Base-by-base conservation (phyloP, 2,329 filamentous ascomycete genomes). In the Aspergillus costaricaensis region DNA sequence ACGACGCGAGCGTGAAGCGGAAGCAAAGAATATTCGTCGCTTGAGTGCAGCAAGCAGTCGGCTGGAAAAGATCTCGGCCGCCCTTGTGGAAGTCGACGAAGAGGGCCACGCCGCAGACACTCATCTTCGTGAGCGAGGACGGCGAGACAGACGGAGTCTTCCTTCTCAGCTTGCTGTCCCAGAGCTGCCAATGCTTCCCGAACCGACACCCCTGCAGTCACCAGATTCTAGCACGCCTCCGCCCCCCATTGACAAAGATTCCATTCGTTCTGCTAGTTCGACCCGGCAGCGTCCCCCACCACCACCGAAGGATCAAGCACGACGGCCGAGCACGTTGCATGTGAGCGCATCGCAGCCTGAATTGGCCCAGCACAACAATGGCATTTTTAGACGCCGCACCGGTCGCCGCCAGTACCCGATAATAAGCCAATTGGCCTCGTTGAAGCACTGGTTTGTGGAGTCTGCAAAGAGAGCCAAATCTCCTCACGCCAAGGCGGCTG, bases 21-120 rank as follows among this genome's bases (percentile, higher is more conserved):
- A 98, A 70, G 87, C 87, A 59, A 89, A 92, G 73, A 91, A 87
- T 62, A 82, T 95, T 30, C 85, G 92, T 55, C 87, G 94, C 43
- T 81, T 98, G 49, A 98, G 95, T 63, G 91, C 91, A 59, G 92
- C 94, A 5, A 97, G 93, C 60, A 94, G 91, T 73, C 88, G 93
- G 36, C 80, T 97, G 6, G 91, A 95, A 72, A 86, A 90, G 44
- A 85, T 96, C 70, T 91, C 91, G 2, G 89, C 91, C 9, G 88
- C 88, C 19, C 81, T 96, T 15, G 85, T 87, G 49, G 90, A 93
- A 64, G 90, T 94, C 12, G 88, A 92, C 60, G 92, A 96, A 74
- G 90, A 93, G 71, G 87, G 86, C 4, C 81, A 82, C 15, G 63
- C 66, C 44, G 71, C 76, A 7, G 78, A 82, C 25, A 81, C 85